Percentiles rank a stretch among this genome's conserved stretches.
These are phyloP conservation scores for Nigrograna mackinnonii DNA, from an alignment of 2,329 filamentous ascomycete genomes.

Conservation along the genomic window DNA sequence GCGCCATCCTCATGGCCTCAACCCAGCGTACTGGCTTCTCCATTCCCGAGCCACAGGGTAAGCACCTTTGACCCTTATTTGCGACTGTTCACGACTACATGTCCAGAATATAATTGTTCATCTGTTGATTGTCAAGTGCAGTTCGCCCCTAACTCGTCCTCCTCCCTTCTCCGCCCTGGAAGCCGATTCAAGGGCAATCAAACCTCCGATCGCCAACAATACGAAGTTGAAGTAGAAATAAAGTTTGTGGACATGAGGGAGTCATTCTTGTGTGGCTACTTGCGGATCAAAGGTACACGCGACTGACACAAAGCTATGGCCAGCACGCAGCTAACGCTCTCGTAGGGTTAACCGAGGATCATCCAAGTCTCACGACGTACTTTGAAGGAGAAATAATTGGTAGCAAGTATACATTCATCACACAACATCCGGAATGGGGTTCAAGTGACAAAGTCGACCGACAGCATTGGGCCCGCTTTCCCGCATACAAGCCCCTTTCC, in stretches of 20 bases:
- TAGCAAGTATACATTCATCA: constrained; percentile 90
- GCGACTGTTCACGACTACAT: constrained; percentile 1
- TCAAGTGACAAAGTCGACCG: constrained; percentile 89
- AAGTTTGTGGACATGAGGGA: constrained; percentile 95
- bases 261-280: constrained; percentile 91
- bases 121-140: constrained; percentile 41
- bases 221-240: constrained; percentile 95
- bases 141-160: constrained; percentile 78
- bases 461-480: constrained; percentile 90
- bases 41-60: constrained; percentile 38
- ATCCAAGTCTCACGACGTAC: constrained; percentile 96
- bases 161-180: constrained; percentile 82
- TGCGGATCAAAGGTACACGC: constrained; percentile 84
- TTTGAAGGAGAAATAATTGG: constrained; percentile 99
- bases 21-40: constrained; percentile 27
- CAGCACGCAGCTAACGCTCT: constrained; percentile 16
- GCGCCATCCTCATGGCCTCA: constrained; percentile 26
- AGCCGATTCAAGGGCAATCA: constrained; percentile 91
- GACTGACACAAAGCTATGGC: background rate
- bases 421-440: constrained; percentile 87
- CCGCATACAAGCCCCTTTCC: constrained; percentile 78
- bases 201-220: constrained; percentile 88
- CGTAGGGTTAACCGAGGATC: constrained; percentile 87
- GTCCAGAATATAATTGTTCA: no score
- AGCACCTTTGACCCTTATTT: constrained; percentile 13